phyloP scores from a whole-genome alignment of 106 monocot species.

The Triglochin maritima region DNA sequence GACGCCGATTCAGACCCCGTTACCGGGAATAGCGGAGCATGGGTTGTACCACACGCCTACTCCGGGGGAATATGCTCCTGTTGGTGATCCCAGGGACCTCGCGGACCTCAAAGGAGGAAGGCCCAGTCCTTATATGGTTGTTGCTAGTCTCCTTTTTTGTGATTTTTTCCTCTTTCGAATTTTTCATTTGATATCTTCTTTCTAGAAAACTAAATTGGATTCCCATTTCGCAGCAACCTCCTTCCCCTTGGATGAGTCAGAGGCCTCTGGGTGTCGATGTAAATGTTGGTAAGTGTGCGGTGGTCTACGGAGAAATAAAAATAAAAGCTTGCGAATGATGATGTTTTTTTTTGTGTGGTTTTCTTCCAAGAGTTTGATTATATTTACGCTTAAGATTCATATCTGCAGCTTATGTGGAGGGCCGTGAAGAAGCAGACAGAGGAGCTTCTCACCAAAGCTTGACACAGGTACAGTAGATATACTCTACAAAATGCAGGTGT shows the following conservation, averaged over 20 bases:
- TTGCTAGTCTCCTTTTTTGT: neutral
- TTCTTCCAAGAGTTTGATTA: neutral
- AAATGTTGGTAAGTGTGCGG: conserved; percentile 81
- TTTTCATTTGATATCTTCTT: neutral
- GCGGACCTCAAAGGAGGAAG: conserved; percentile 53
- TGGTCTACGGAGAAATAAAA: neutral
- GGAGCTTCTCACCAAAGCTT: conserved; percentile 44
- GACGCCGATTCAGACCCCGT: conserved; percentile 80
- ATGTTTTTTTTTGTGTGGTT: neutral
- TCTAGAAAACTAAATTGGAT: neutral
- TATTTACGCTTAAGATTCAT: neutral
- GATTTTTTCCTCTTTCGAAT: neutral
- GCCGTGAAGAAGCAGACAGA: conserved; percentile 73
- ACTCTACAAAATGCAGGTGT: too few species aligned
- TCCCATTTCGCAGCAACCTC: conserved; percentile 49
- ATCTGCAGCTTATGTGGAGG: conserved; percentile 77
- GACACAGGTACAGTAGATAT: conserved; percentile 46
- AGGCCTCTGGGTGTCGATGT: conserved; percentile 97
- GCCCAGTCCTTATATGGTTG: conserved; percentile 80
- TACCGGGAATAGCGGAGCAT: conserved; percentile 52
- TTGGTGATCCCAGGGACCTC: conserved; percentile 50
- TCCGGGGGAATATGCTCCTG: conserved; percentile 58
- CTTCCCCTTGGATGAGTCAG: conserved; percentile 88
- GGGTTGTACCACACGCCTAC: conserved; percentile 73
- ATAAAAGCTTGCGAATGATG: neutral